These are phyloP conservation scores for Scutellaria galericulata DNA, from an alignment of 257 asterid species.

Conservation along the genomic window DNA sequence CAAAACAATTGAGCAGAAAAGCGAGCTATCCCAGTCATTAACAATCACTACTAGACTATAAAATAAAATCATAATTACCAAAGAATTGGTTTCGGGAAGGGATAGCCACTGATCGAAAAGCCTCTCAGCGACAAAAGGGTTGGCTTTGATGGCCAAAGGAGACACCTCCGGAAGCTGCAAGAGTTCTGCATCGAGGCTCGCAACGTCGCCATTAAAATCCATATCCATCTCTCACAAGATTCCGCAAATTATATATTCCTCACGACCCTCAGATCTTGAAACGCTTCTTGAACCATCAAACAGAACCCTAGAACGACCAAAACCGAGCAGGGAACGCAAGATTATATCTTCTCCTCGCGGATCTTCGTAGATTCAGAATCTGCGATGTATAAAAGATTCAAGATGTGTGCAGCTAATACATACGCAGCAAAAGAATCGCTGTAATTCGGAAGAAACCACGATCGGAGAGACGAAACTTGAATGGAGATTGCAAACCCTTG, in stretches of 20 bases:
- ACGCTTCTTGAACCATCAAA: constrained; percentile 46
- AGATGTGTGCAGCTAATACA: constrained; percentile 28
- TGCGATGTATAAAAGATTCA: constrained; percentile 25
- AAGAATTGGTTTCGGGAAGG: constrained; percentile 70
- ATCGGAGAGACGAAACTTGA: constrained; percentile 37
- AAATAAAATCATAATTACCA: constrained; percentile 55
- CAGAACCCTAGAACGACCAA: constrained; percentile 36
- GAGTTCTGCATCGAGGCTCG: constrained; percentile 80
- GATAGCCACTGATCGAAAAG: constrained; percentile 98
- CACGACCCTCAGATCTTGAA: constrained; percentile 41
- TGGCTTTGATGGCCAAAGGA: constrained; percentile 77
- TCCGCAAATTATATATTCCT: constrained; percentile 32
- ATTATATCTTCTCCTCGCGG: constrained; percentile 28
- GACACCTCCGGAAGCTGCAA: constrained; percentile 93
- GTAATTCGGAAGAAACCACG: constrained; percentile 37
- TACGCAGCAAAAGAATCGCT: constrained; percentile 26
- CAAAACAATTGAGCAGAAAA: constrained; percentile 28
- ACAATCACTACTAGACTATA: constrained; percentile 14
- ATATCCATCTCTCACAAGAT: constrained; percentile 57
- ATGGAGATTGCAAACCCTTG: constrained; percentile 46
- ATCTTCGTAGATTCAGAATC: constrained; percentile 43
- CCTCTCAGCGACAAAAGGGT: constrained; percentile 78
- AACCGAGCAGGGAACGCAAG: constrained; percentile 19
- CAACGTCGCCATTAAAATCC: constrained; percentile 83
- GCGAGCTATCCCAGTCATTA: constrained; percentile 16